These are phyloP conservation scores for Monsonia emarginata DNA, from an alignment of 441 rosid species.

Conservation along the genomic window DNA sequence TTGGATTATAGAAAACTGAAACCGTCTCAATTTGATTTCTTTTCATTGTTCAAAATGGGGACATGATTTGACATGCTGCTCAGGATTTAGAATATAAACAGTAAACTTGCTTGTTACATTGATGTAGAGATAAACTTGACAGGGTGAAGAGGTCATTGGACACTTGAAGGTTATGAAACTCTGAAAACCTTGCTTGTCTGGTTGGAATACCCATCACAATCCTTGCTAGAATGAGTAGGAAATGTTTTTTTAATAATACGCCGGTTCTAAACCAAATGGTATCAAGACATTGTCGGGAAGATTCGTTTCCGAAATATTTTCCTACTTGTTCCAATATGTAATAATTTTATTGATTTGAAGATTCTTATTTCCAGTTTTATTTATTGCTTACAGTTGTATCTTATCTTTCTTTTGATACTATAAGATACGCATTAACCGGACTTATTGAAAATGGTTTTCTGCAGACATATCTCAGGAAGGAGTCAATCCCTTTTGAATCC, in stretches of 20 bases:
- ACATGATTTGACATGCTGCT: background rate
- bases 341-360: background rate
- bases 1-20: background rate
- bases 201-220: background rate
- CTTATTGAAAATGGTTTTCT: conserved; percentile 27
- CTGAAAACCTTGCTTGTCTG: background rate
- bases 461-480: conserved; percentile 76
- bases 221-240: background rate
- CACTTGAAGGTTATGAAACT: background rate
- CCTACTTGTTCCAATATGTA: background rate
- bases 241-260: background rate
- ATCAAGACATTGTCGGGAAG: conserved; percentile 1
- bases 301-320: background rate
- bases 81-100: background rate
- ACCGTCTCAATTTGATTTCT: conserved; percentile 2
- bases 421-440: conserved; percentile 17
- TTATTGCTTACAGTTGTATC: conserved; percentile 8
- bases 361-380: background rate
- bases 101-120: background rate
- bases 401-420: conserved; percentile 22
- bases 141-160: background rate
- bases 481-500: conserved; percentile 60
- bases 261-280: background rate
- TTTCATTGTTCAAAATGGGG: background rate
- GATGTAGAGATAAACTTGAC: background rate